Evolutionary conservation across 805 yeast genomes (phyloP).

Genomic region (Candida fluviatilis): DNA sequence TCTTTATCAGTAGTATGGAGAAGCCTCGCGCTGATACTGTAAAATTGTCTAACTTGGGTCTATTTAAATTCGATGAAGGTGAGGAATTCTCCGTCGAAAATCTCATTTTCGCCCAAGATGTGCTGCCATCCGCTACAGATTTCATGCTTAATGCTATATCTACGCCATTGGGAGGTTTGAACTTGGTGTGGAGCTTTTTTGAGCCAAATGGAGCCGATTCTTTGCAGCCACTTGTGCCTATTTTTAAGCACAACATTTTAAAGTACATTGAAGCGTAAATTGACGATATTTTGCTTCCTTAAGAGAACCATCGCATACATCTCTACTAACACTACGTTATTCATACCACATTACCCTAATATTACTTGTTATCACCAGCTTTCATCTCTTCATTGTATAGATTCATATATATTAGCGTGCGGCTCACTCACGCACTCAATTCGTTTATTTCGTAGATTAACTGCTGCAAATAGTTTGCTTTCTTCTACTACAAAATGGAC

Average conservation of each 20-base stretch:
- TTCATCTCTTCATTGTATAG: too few relatives aligned
- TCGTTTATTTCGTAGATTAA: neutral
- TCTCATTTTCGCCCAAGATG: constrained; percentile 33
- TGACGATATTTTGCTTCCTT: too few relatives aligned
- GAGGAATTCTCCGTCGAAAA: constrained; percentile 25
- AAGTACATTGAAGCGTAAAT: constrained; percentile 6
- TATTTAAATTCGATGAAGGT: constrained; percentile 18
- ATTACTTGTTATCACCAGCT: neutral
- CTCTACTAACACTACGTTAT: neutral
- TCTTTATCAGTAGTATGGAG: constrained; percentile 21
- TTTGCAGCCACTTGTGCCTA: constrained; percentile 19
- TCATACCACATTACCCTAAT: neutral
- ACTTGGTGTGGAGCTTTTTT: constrained; percentile 27
- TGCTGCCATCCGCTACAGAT: constrained; percentile 31
- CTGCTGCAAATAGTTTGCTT: neutral
- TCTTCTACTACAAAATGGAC: neutral
- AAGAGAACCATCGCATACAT: neutral
- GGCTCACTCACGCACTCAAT: neutral
- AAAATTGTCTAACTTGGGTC: constrained; percentile 36
- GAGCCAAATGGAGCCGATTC: constrained; percentile 23
- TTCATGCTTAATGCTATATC: constrained; percentile 30
- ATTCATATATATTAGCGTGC: neutral
- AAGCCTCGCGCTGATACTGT: constrained; percentile 25
- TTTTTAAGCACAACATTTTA: constrained; percentile 17
- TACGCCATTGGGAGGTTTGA: constrained; percentile 29